Base-by-base conservation (phyloP, 2,329 filamentous ascomycete species). In the Beauveria sp. region DNA sequence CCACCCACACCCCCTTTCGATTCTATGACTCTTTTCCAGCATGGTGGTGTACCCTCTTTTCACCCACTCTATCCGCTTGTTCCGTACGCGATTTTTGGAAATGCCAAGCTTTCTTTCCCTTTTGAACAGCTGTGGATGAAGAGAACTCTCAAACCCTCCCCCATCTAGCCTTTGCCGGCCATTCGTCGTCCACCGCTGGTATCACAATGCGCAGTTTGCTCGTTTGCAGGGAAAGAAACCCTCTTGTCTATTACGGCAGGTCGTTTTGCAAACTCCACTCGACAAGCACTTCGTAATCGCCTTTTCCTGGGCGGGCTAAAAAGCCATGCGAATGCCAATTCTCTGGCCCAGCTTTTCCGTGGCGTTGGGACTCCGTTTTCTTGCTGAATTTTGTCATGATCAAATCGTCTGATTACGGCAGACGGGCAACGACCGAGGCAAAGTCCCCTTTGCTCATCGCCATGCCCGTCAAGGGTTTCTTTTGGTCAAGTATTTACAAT, bases 51-150 rank as follows among this genome's bases (percentile, higher is more conserved):
- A 42, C 34, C 46, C 56, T 50, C 56, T 42, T 43, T 24, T 40
- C 48, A 22, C 24, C 56, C 48, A 51, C 56, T 16, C 18, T n/a
- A 50, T 43, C 56, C 56, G 56, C 46, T 43, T 59, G 24, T 59
- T 51, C 56, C 56, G 46, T 16, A n/a, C 31, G n/a, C 38, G 14
- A 59, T 16, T 59, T 59, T 46, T 59, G 43, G 56, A 59, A 59
- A 16, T 18, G 26, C 43, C 18, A 28, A 10, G 24, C 22, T 50
- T 40, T 24, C 14, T 45, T 28, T 28, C 45, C 10, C 10, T 34
- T 12, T 38, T 16, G 2, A 38, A 14, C 34, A 38, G 34, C 14
- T 38, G 34, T 16, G 34, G 34, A 38, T 38, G 34, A 16, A 38
- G 34, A 38, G 34, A 14, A 14, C 34, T 38, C 16, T 38, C 34